Conservation (phyloP, 495 filamentous ascomycete species). For the Xylaria nigripes region DNA sequence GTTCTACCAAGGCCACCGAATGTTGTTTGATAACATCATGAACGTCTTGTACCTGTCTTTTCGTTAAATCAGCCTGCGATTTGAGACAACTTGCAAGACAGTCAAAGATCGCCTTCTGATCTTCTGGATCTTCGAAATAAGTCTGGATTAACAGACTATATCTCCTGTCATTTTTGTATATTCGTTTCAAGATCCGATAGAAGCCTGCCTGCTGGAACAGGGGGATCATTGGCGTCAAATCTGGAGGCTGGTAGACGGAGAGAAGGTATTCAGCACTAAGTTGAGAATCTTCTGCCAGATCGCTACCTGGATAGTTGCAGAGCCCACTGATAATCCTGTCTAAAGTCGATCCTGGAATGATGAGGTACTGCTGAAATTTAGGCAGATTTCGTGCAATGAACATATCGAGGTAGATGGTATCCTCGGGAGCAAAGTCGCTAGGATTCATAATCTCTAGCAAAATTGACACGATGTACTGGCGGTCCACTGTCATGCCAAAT, state of each 20-base stretch:
- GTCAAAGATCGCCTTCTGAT: conserved; percentile 63
- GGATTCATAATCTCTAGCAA: conserved; percentile 80
- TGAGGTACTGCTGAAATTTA: conserved; percentile 92
- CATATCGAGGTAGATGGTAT: conserved; percentile 94
- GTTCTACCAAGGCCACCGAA: conserved; percentile 57
- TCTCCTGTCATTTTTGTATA: conserved; percentile 72
- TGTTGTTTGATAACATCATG: conserved; percentile 61
- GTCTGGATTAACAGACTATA: conserved; percentile 69
- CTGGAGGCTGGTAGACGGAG: conserved; percentile 84
- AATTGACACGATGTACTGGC: conserved; percentile 85
- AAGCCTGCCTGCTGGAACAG: conserved; percentile 75
- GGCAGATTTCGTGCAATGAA: conserved; percentile 93
- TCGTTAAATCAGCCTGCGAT: conserved; percentile 57
- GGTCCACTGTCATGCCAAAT: conserved; percentile 67
- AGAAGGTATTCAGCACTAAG: conserved; percentile 91
- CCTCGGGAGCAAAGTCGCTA: conserved; percentile 60
- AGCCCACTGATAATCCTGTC: conserved; percentile 73
- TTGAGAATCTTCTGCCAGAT: conserved; percentile 88
- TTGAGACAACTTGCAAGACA: conserved; percentile 76
- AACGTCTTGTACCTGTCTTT: conserved; percentile 69
- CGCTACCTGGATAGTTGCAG: conserved; percentile 71
- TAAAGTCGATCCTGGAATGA: conserved; percentile 76
- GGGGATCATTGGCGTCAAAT: conserved; percentile 65
- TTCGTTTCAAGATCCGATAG: conserved; percentile 86
- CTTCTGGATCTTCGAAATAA: conserved; percentile 79